These are phyloP conservation scores for Closterium sp. DNA, from an alignment of 139 green algal species.

Conservation along the genomic window DNA sequence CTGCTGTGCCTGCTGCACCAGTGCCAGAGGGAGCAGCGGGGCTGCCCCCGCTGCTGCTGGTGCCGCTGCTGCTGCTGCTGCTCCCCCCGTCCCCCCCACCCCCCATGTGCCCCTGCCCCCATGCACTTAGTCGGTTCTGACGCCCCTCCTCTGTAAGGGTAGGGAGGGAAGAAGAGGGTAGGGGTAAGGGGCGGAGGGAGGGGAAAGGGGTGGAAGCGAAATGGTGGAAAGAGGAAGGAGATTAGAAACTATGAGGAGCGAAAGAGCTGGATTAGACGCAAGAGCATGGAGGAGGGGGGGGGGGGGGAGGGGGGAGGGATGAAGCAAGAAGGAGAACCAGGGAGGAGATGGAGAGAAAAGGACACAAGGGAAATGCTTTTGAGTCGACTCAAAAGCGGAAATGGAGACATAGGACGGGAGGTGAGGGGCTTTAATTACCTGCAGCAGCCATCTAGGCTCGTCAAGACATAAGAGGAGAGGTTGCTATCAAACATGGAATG, in stretches of 20 bases:
- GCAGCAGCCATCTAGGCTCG: not conserved
- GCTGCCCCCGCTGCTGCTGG: not conserved
- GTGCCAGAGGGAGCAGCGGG: not conserved
- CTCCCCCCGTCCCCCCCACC: not conserved
- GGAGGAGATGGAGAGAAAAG: no score
- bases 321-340: not conserved
- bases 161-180: not conserved
- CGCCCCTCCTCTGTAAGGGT: not conserved
- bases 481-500: no score
- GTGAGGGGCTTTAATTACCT: not conserved
- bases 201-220: not conserved
- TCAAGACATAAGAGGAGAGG: not conserved
- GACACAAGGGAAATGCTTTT: no score
- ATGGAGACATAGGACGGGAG: no score
- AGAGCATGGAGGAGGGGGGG: not conserved
- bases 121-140: not conserved
- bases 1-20: not conserved
- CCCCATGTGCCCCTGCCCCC: not conserved
- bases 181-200: no score
- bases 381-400: not conserved
- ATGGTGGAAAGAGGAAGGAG: not conserved
- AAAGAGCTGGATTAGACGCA: no score
- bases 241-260: no score
- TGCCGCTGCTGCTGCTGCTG: not conserved
- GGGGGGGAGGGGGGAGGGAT: not conserved